phyloP scores from a whole-genome alignment of 768 basidiomycete genomes.

The Kwoniella europaea region DNA sequence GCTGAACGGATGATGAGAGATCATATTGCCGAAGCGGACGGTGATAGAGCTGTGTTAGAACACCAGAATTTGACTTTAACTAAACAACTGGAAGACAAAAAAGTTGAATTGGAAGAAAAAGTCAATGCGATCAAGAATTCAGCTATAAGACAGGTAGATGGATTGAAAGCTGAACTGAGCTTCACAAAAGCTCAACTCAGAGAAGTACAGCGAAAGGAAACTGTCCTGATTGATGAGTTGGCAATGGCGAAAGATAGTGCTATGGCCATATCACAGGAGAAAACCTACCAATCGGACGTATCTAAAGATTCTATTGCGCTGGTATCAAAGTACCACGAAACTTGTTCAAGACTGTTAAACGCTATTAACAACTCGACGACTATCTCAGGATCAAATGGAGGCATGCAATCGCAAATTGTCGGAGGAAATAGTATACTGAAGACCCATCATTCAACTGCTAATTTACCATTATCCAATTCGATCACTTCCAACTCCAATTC shows the following conservation, averaged over 20 bases:
- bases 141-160: slow-evolving; percentile 59
- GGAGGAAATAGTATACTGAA: slow-evolving; percentile 9
- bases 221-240: slow-evolving; percentile 44
- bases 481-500: not conserved
- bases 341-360: slow-evolving; percentile 44
- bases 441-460: not conserved
- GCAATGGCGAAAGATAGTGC: slow-evolving; percentile 51
- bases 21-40: slow-evolving; percentile 89
- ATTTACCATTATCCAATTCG: slow-evolving; percentile 9
- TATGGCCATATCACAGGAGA: slow-evolving; percentile 36
- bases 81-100: slow-evolving; percentile 74
- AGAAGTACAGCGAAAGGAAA: slow-evolving; percentile 48
- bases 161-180: slow-evolving; percentile 76
- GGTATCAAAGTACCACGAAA: slow-evolving; percentile 54
- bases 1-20: slow-evolving; percentile 74
- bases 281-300: slow-evolving; percentile 40
- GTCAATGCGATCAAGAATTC: slow-evolving; percentile 36
- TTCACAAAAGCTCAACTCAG: slow-evolving; percentile 54
- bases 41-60: slow-evolving; percentile 89
- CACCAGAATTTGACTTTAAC: slow-evolving; percentile 78
- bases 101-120: slow-evolving; percentile 60
- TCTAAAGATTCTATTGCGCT: slow-evolving; percentile 53
- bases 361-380: slow-evolving; percentile 54
- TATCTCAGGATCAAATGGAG: slow-evolving; percentile 39
- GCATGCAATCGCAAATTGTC: slow-evolving; percentile 10